These are phyloP conservation scores for Agrocybe chaxingu DNA, from an alignment of 768 basidiomycete species.

Conservation along the genomic window DNA sequence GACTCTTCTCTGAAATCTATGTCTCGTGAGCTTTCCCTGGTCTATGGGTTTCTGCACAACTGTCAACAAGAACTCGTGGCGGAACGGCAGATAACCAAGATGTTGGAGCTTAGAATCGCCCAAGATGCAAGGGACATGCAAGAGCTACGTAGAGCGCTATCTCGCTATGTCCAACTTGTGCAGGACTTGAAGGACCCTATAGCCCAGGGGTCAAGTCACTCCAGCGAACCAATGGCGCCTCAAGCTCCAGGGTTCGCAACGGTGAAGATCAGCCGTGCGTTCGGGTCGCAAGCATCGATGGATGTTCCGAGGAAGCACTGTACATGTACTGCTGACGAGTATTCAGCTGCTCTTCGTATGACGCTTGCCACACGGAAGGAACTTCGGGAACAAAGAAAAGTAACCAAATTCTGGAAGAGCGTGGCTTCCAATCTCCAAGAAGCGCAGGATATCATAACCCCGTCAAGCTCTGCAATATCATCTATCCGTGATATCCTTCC, in stretches of 20 bases:
- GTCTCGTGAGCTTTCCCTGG: slow-evolving; percentile 18
- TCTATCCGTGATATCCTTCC: slow-evolving; percentile 30
- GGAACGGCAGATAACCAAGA: slow-evolving; percentile 12
- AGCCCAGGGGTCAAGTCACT: neutral
- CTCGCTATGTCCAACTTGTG: slow-evolving; percentile 13
- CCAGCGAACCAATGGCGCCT: neutral
- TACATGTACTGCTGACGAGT: slow-evolving; percentile 40
- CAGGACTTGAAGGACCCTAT: neutral
- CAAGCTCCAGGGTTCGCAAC: neutral
- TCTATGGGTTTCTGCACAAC: slow-evolving; percentile 14
- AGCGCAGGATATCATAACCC: slow-evolving; percentile 26
- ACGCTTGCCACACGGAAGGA: slow-evolving; percentile 42
- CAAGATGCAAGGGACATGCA: slow-evolving; percentile 13
- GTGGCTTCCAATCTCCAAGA: slow-evolving; percentile 27
- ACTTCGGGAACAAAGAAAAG: slow-evolving; percentile 39
- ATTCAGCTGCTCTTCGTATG: slow-evolving; percentile 45
- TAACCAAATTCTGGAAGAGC: slow-evolving; percentile 44
- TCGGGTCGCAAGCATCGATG: slow-evolving; percentile 12
- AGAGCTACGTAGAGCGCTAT: slow-evolving; percentile 15
- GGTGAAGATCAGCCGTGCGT: neutral
- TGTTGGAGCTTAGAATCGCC: slow-evolving; percentile 16
- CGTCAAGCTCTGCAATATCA: slow-evolving; percentile 37
- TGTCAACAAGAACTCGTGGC: slow-evolving; percentile 16
- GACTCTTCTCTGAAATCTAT: slow-evolving; percentile 17
- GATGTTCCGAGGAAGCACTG: slow-evolving; percentile 19